Conservation (phyloP, 306 rosid genomes). For the Casuarina cunninghamiana region DNA sequence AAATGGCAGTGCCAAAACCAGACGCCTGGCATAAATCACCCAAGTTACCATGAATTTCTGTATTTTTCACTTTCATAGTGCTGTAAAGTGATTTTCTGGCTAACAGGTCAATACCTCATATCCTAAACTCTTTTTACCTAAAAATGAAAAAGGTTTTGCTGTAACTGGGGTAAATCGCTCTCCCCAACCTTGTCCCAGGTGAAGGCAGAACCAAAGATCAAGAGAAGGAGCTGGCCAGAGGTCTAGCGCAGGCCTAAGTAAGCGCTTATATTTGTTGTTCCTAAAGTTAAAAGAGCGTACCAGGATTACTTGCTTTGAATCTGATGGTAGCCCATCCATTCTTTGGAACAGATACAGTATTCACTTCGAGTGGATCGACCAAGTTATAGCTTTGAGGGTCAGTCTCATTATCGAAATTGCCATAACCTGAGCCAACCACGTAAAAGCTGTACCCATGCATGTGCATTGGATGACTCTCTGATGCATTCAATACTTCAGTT, state of each 20-base stretch:
- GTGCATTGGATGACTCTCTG: conserved; percentile 44
- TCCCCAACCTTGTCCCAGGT: too few species aligned
- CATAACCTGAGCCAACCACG: conserved; percentile 35
- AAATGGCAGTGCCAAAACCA: conserved; percentile 37
- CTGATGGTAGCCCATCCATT: conserved; percentile 43
- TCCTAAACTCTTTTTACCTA: too few species aligned
- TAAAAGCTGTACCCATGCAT: conserved; percentile 41
- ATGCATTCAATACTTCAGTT: conserved; percentile 30
- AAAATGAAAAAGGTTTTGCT: too few species aligned
- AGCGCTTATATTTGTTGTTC: too few species aligned
- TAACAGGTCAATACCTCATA: too few species aligned
- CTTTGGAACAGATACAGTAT: conserved; percentile 43
- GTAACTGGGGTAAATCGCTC: too few species aligned
- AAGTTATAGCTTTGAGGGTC: conserved; percentile 34
- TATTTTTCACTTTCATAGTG: too few species aligned
- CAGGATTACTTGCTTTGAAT: conserved; percentile 41
- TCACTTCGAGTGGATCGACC: conserved; percentile 45
- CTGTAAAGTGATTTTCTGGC: too few species aligned
- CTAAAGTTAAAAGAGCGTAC: conserved; percentile 4
- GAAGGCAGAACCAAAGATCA: too few species aligned
- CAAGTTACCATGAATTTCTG: neutral
- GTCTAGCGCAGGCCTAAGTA: too few species aligned
- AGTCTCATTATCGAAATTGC: conserved; percentile 27
- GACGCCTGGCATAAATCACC: neutral
- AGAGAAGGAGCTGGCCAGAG: too few species aligned